Evolutionary conservation across 768 basidiomycete species (phyloP).

Genomic region (Pleurotus ostreatus): DNA sequence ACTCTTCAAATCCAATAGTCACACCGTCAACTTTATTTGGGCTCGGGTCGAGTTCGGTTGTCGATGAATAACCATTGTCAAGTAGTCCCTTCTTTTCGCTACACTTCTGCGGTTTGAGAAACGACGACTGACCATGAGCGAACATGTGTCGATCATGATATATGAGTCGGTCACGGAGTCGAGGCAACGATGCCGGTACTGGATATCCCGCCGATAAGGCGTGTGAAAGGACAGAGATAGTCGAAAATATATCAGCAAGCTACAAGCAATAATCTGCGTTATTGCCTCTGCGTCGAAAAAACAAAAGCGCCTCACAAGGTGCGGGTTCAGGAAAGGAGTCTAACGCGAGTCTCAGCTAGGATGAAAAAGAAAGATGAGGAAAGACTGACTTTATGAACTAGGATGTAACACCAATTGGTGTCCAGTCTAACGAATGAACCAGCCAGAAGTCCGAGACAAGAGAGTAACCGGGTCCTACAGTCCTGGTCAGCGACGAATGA

Average conservation of each 20-base stretch:
- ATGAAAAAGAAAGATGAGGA: background rate
- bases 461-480: conserved; percentile 26
- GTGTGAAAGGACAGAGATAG: conserved; percentile 32
- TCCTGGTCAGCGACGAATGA: background rate
- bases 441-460: conserved; percentile 30
- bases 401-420: conserved; percentile 38
- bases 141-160: conserved; percentile 34
- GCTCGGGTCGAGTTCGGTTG: conserved; percentile 14
- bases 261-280: conserved; percentile 10
- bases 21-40: conserved; percentile 35
- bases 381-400: conserved; percentile 33
- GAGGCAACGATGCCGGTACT: conserved; percentile 35
- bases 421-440: conserved; percentile 37
- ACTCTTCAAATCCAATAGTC: conserved; percentile 36
- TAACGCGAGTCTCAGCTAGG: conserved; percentile 8
- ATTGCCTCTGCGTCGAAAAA: background rate
- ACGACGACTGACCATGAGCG: background rate
- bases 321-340: conserved; percentile 44
- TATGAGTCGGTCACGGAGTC: conserved; percentile 37
- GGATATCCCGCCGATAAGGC: conserved; percentile 30
- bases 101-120: background rate
- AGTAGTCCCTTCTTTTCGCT: conserved; percentile 12
- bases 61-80: background rate
- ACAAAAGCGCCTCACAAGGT: conserved; percentile 27
- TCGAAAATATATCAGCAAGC: conserved; percentile 41